These are phyloP conservation scores for Zasmidium citrigriseum DNA, from an alignment of 2,329 filamentous ascomycete genomes.

Conservation along the genomic window DNA sequence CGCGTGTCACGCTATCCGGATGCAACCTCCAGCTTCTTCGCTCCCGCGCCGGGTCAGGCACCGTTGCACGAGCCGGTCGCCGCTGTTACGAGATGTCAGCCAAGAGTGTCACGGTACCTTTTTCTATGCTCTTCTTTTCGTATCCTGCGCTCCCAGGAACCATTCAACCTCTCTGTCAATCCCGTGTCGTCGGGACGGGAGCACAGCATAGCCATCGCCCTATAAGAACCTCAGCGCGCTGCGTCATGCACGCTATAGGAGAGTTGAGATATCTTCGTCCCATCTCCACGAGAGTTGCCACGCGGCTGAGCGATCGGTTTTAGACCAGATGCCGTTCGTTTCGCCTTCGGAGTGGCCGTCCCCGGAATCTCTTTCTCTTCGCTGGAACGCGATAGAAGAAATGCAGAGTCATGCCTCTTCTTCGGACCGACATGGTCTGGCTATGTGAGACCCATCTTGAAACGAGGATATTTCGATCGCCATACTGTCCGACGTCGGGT, in stretches of 20 bases:
- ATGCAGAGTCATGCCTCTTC: background rate
- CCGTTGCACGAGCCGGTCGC: background rate
- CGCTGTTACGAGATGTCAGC: slow-evolving; percentile 5
- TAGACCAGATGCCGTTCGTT: background rate
- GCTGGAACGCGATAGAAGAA: background rate
- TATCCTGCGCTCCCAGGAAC: background rate
- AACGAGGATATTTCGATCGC: background rate
- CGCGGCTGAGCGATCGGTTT: background rate
- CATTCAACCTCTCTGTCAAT: background rate
- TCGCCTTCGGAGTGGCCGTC: background rate
- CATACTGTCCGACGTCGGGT: background rate
- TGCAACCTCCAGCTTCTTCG: background rate
- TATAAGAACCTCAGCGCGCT: background rate
- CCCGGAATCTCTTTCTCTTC: too few relatives aligned
- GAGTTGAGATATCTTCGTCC: background rate
- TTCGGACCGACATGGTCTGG: background rate
- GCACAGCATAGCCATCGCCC: background rate
- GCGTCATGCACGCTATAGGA: background rate
- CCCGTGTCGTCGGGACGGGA: background rate
- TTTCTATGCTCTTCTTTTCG: background rate
- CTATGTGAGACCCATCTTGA: background rate
- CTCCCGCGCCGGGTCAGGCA: background rate
- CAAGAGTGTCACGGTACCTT: slow-evolving; percentile 6
- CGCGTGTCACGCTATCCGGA: too few relatives aligned
- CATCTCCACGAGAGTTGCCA: background rate